Percentiles rank a stretch among this genome's conserved stretches.
Evolutionary conservation across 1,284 basidiomycete species (phyloP).

Genomic region (Sanghuangporus baumii): DNA sequence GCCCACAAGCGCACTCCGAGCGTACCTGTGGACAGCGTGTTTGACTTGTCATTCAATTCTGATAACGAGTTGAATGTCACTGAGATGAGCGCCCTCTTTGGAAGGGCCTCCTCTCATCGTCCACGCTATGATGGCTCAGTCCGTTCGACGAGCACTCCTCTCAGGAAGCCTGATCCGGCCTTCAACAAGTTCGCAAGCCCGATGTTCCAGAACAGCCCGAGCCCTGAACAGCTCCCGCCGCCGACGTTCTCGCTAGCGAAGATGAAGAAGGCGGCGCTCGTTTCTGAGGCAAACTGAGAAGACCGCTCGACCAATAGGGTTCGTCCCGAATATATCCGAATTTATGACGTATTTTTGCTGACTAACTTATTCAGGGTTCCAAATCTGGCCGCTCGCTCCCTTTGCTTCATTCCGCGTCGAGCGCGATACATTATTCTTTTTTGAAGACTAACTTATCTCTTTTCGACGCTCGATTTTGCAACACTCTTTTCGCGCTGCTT

Average conservation of each 20-base stretch:
- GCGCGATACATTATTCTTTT: constrained; percentile 19
- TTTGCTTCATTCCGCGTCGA: constrained; percentile 18
- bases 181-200: constrained; percentile 16
- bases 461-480: constrained; percentile 18
- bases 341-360: neutral
- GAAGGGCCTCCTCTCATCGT: neutral
- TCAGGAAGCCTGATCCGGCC: neutral
- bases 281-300: constrained; percentile 3
- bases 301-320: neutral
- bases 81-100: constrained; percentile 10
- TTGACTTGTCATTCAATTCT: constrained; percentile 14
- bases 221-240: constrained; percentile 16
- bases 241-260: constrained; percentile 14
- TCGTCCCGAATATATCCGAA: neutral
- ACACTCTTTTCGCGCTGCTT: neutral
- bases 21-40: constrained; percentile 11
- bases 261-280: constrained; percentile 11
- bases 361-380: neutral
- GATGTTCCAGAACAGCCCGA: constrained; percentile 20
- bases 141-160: constrained; percentile 11
- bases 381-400: neutral
- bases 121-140: constrained; percentile 3
- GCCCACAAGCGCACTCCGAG: constrained; percentile 15
- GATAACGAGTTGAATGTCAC: constrained; percentile 11
- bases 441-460: constrained; percentile 18